Conservation (phyloP, 1,284 basidiomycete genomes). For the Moesziomyces sp. region DNA sequence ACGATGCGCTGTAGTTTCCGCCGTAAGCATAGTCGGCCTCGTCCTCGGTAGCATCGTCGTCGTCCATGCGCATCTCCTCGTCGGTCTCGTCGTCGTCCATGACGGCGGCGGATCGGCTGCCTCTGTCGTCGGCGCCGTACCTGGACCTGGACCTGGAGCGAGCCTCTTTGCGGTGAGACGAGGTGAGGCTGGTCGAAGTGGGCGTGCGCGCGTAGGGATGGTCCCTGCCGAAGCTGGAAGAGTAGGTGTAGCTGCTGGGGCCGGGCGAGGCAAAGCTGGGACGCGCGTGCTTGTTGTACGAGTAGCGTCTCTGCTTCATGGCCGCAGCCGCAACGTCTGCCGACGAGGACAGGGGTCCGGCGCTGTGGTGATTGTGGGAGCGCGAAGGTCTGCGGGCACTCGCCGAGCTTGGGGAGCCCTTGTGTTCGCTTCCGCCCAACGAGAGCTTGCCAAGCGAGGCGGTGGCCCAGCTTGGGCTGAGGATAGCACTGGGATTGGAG, state of each 20-base stretch:
- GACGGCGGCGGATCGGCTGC: constrained; percentile 7
- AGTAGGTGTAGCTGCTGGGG: constrained; percentile 50
- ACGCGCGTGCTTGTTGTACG: constrained; percentile 42
- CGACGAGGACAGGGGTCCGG: constrained; percentile 31
- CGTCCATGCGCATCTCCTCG: constrained; percentile 61
- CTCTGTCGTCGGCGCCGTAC: constrained; percentile 18
- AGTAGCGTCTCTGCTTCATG: constrained; percentile 50
- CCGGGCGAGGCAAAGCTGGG: constrained; percentile 34
- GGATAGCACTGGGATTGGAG: constrained; percentile 28
- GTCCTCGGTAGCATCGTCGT: constrained; percentile 61
- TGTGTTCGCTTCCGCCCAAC: constrained; percentile 43
- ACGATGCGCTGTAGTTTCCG: constrained; percentile 24
- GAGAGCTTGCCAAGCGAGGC: constrained; percentile 51
- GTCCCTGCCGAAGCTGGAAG: constrained; percentile 44
- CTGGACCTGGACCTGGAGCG: constrained; percentile 34
- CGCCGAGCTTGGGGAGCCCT: constrained; percentile 26
- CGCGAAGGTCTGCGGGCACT: constrained; percentile 32
- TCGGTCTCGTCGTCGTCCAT: constrained; percentile 65
- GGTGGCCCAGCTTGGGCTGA: constrained; percentile 57
- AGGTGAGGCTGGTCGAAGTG: constrained; percentile 28
- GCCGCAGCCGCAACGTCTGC: constrained; percentile 48
- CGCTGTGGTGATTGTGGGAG: constrained; percentile 35
- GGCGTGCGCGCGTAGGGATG: constrained; percentile 53
- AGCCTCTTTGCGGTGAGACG: constrained; percentile 31
- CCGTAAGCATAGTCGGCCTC: constrained; percentile 48